Conservation (phyloP, 2,329 filamentous ascomycete species). For the Claviceps fusiformis region DNA sequence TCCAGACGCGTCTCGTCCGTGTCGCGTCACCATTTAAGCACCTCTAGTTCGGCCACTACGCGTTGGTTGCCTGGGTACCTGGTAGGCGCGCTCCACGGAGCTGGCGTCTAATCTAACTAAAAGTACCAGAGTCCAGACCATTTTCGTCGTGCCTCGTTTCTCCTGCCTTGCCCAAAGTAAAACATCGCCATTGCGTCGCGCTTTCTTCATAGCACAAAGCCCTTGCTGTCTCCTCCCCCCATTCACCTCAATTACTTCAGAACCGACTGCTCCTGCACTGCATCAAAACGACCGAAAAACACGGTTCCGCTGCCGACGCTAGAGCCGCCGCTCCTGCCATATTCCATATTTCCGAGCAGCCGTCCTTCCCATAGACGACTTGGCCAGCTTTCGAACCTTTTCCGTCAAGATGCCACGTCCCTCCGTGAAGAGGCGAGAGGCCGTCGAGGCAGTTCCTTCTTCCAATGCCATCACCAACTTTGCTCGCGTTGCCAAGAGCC, state of each 20-base stretch:
- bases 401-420: constrained; percentile 2
- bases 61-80: neutral
- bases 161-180: neutral
- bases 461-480: constrained; percentile 28
- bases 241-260: neutral
- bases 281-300: neutral
- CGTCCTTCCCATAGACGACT: neutral
- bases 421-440: constrained; percentile 8
- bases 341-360: neutral
- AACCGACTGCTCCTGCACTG: neutral
- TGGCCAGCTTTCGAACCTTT: neutral
- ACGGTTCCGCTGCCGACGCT: neutral
- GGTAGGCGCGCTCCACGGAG: neutral
- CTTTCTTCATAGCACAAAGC: neutral
- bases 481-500: constrained; percentile 32
- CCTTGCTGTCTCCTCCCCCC: neutral
- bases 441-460: constrained; percentile 5
- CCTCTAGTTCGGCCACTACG: neutral
- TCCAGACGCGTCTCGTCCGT: neutral
- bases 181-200: neutral
- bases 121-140: neutral
- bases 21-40: neutral
- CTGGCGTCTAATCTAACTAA: neutral
- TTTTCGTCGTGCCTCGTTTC: neutral
- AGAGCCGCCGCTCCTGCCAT: neutral